These are phyloP conservation scores for Grosmannia serpens DNA, from an alignment of 2,329 filamentous ascomycete genomes.

Conservation along the genomic window DNA sequence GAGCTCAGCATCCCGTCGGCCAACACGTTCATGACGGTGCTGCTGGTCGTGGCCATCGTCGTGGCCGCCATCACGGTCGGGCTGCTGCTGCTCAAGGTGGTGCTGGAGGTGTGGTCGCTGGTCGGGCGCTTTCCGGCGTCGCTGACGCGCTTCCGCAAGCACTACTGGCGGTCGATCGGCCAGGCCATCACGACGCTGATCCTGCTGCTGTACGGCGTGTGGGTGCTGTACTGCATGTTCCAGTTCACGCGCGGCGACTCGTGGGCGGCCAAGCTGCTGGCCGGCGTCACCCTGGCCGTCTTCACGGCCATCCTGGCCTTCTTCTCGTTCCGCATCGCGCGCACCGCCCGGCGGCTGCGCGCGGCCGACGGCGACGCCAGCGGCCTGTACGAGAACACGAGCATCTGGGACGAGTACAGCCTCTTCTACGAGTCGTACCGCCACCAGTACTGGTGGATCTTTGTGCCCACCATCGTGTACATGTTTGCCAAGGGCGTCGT, in stretches of 20 bases:
- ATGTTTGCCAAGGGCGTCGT: constrained; percentile 81
- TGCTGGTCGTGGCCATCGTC: constrained; percentile 79
- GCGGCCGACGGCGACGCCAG: constrained; percentile 60
- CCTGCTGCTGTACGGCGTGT: constrained; percentile 82
- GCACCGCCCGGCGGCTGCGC: constrained; percentile 62
- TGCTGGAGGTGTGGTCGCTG: constrained; percentile 85
- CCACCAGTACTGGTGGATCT: constrained; percentile 94
- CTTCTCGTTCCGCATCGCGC: constrained; percentile 77
- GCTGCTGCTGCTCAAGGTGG: constrained; percentile 80
- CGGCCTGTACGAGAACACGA: constrained; percentile 76
- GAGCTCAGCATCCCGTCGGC: constrained; percentile 73
- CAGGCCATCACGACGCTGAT: constrained; percentile 85
- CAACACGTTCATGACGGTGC: constrained; percentile 93
- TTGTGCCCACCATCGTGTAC: constrained; percentile 80
- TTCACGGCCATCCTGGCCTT: constrained; percentile 75
- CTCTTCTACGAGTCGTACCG: constrained; percentile 96
- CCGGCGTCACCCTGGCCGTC: constrained; percentile 64
- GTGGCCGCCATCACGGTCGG: constrained; percentile 74
- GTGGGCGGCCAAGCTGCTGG: constrained; percentile 79
- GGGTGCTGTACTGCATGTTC: constrained; percentile 92
- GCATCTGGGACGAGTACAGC: constrained; percentile 89
- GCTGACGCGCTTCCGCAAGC: constrained; percentile 76
- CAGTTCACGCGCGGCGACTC: constrained; percentile 92
- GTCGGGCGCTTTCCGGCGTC: constrained; percentile 74
- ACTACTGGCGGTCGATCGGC: constrained; percentile 89